A percentile compares a stretch with the other conserved stretches of the same genome.
These are phyloP conservation scores for Hymenotorrendiella dingleyae DNA, from an alignment of 2,329 filamentous ascomycete genomes.

Conservation along the genomic window DNA sequence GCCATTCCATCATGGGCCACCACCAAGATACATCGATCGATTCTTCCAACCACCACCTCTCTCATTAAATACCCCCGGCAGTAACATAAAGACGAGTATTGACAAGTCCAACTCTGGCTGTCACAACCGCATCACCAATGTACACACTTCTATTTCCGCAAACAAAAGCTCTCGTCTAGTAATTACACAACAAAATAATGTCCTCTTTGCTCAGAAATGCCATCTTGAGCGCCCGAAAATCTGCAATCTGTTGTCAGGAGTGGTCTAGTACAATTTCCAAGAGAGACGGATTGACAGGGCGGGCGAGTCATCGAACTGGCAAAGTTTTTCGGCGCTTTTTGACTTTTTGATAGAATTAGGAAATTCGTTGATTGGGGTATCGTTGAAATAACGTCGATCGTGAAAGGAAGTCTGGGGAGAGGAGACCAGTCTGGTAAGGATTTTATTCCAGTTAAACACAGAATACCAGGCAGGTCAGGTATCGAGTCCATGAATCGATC, in stretches of 20 bases:
- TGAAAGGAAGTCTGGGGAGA: neutral
- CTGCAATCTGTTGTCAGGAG: neutral
- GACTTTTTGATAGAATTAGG: neutral
- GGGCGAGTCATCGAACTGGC: neutral
- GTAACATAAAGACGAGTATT: too few species aligned
- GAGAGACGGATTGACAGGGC: neutral
- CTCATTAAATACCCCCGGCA: neutral
- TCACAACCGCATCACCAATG: too few species aligned
- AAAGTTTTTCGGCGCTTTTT: too few species aligned
- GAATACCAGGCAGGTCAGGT: too few species aligned
- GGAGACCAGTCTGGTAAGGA: neutral
- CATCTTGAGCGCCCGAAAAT: neutral
- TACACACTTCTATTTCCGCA: too few species aligned
- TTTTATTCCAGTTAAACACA: too few species aligned
- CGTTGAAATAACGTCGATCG: neutral
- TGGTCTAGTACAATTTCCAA: neutral
- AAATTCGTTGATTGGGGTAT: neutral
- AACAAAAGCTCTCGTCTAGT: too few species aligned
- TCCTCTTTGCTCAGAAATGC: neutral
- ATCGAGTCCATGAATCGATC: conserved; percentile 3
- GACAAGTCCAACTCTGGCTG: too few species aligned
- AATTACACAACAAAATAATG: neutral
- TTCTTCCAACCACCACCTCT: neutral
- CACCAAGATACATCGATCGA: neutral
- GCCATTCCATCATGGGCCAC: neutral